Base-by-base conservation (phyloP, 2,329 filamentous ascomycete genomes). In the Sporothrix pallida region DNA sequence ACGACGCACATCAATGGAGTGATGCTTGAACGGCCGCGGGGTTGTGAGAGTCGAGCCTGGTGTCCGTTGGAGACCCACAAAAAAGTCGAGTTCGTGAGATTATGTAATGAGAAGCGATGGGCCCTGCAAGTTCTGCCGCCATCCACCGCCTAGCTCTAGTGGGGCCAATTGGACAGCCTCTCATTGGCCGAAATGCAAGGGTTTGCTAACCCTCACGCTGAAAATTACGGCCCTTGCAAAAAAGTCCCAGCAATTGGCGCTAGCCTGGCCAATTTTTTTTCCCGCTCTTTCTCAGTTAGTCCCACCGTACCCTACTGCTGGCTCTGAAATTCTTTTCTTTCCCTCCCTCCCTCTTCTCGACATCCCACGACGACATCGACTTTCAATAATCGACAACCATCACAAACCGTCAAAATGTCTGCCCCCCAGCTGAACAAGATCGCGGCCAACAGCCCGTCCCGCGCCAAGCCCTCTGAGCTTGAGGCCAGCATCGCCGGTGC, bases 401-500 rank as follows among this genome's bases (percentile, higher is more conserved):
- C 20, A 37, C 60, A 63, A 58, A 58, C 56, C 50, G 37, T 74
- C 74, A 76, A 73, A 82, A 91, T 91, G 89, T 87, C 84, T 84
- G 82, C 83, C 82, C 85, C 93, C 86, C 89, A 93, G 73, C 75
- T 96, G 84, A 97, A 97, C 93, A 98, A 98, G 94, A 98, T 98
- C 86, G 94, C 95, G 84, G 86, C 91, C 85, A 98, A 96, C 92
- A 97, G 93, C 92, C 92, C 95, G 81, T 98, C 95, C 87, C 91
- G 94, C 89, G 90, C 93, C 86, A 97, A 92, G 87, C 96, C 96
- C 81, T 97, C 94, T 80, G 96, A 99, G 92, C 92, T 98, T 81
- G 96, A 99, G 93, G 91, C 90, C 86, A 93, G 88, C 90, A 97
- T 99, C 85, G 96, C 96, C 85, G 93, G 92, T 87, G 96, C 96